Conservation (phyloP, 257 asterid species). For the Fraxinus americana region DNA sequence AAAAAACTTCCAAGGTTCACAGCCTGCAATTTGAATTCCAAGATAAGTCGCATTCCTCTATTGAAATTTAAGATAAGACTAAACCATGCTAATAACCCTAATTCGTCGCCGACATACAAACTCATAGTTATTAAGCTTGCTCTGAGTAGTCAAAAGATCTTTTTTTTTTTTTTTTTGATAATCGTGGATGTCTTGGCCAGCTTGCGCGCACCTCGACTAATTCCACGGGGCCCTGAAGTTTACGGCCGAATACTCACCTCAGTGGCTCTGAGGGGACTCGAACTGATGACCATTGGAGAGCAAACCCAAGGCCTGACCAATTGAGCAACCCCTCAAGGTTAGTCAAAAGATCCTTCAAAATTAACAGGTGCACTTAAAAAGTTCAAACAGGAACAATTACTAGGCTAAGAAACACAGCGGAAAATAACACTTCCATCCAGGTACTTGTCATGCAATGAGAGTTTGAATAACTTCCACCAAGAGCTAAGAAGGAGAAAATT, state of each 20-base stretch:
- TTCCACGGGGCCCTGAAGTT: too few relatives aligned
- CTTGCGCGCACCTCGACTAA: too few relatives aligned
- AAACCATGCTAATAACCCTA: neutral
- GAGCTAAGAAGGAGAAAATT: conserved; percentile 4
- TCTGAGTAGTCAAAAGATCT: neutral
- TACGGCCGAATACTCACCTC: too few relatives aligned
- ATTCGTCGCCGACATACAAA: too few relatives aligned
- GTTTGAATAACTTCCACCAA: neutral
- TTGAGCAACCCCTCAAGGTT: too few relatives aligned
- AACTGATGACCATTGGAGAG: too few relatives aligned
- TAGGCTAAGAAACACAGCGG: neutral
- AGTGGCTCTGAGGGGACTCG: too few relatives aligned
- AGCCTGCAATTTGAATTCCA: neutral
- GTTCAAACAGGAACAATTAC: neutral
- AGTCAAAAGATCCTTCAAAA: neutral
- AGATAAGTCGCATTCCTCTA: neutral
- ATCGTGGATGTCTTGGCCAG: too few relatives aligned
- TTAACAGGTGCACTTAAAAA: neutral
- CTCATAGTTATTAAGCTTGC: neutral
- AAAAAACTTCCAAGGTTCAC: neutral
- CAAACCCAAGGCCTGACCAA: too few relatives aligned
- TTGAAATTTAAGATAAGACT: neutral
- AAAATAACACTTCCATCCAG: neutral
- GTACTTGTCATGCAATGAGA: neutral
- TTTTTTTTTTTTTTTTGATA: too few relatives aligned